Conservation (phyloP, 441 rosid species). For the Euphorbia celastroides region DNA sequence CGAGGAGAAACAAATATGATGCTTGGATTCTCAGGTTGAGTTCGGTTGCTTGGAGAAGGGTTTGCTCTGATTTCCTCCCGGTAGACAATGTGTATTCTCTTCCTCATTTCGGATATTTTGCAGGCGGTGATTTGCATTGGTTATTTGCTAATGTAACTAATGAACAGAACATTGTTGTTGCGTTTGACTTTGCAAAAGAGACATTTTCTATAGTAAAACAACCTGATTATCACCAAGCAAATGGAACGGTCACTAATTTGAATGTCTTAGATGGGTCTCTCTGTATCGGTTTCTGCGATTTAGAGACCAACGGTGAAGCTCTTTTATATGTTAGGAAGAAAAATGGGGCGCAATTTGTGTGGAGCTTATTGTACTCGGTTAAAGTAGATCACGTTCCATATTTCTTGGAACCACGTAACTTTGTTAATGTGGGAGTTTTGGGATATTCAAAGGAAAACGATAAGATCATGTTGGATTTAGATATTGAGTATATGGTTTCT, state of each 20-base stretch:
- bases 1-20: neutral
- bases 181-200: neutral
- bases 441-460: neutral
- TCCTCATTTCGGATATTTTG: neutral
- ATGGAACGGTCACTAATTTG: neutral
- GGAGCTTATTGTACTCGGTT: neutral
- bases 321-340: neutral
- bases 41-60: no score
- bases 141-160: neutral
- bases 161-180: neutral
- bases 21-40: neutral
- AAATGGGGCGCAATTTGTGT: neutral
- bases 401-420: neutral
- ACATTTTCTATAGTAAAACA: neutral
- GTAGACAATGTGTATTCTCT: no score
- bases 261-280: neutral
- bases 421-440: neutral
- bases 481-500: no score
- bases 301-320: neutral
- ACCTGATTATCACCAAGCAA: neutral
- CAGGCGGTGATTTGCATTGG: neutral
- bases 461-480: neutral
- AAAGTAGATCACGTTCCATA: neutral
- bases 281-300: neutral
- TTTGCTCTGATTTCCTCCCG: no score